Percentiles rank a stretch among this genome's conserved stretches.
Conservation (phyloP, 441 rosid species). For the Populus hybrid region DNA sequence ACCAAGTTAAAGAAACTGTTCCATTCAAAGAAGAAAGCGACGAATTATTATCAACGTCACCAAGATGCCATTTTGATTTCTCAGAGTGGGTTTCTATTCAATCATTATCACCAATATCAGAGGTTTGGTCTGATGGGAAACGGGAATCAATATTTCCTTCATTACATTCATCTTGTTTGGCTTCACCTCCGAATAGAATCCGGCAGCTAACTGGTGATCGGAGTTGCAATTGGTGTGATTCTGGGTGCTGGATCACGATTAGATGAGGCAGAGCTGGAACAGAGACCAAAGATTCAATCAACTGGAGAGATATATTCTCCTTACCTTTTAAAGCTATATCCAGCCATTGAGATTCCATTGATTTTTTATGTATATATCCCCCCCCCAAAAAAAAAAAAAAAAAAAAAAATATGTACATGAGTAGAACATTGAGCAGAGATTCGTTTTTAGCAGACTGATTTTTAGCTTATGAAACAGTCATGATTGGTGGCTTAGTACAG, state of each 20-base stretch:
- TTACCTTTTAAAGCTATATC: background rate
- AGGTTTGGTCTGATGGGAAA: background rate
- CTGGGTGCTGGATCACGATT: background rate
- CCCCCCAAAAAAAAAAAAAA: too few species aligned
- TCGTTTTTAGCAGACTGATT: background rate
- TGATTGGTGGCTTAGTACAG: background rate
- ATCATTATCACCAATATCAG: slow-evolving; percentile 27
- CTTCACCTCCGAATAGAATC: background rate
- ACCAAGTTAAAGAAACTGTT: slow-evolving; percentile 6
- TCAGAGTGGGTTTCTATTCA: slow-evolving; percentile 49
- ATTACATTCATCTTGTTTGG: background rate
- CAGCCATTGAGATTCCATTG: background rate
- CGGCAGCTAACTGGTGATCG: background rate
- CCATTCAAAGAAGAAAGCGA: slow-evolving; percentile 18
- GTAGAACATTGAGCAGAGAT: background rate
- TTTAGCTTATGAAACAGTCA: background rate
- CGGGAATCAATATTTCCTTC: background rate
- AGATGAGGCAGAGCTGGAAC: background rate
- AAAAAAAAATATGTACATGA: background rate
- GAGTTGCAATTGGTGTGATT: background rate
- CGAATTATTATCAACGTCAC: slow-evolving; percentile 27
- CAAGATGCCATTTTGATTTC: slow-evolving; percentile 61
- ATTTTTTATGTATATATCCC: background rate
- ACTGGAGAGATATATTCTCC: background rate
- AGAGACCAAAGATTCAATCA: background rate